These are phyloP conservation scores for Penicillium polonicum DNA, from an alignment of 2,329 filamentous ascomycete species.

Conservation along the genomic window DNA sequence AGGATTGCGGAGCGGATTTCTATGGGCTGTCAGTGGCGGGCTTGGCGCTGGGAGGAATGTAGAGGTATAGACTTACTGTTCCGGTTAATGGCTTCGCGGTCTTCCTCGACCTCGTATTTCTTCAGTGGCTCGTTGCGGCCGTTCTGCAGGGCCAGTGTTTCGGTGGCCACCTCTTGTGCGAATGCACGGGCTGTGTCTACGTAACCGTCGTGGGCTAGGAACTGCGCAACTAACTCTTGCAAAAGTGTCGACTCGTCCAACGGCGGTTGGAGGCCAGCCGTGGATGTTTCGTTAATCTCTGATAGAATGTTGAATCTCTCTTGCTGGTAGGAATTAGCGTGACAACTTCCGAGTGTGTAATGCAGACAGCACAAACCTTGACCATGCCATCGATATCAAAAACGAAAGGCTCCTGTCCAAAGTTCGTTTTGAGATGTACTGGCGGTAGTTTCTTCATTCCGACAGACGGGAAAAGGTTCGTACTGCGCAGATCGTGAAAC, in stretches of 20 bases:
- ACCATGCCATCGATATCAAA: constrained; percentile 90
- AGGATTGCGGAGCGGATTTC: constrained; percentile 84
- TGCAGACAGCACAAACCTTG: constrained; percentile 54
- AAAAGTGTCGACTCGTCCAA: constrained; percentile 75
- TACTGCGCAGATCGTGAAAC: constrained; percentile 46
- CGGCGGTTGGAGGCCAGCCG: constrained; percentile 61
- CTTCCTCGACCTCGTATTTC: constrained; percentile 70
- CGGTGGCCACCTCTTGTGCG: constrained; percentile 72
- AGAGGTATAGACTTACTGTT: constrained; percentile 63
- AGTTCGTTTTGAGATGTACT: constrained; percentile 60
- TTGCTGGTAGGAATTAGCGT: constrained; percentile 44
- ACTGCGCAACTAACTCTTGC: constrained; percentile 81
- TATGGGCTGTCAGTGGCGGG: constrained; percentile 37
- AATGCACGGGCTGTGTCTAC: constrained; percentile 90
- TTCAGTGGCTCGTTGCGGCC: constrained; percentile 53
- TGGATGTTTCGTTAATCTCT: constrained; percentile 60
- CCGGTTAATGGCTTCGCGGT: constrained; percentile 80
- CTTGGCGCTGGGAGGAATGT: background rate
- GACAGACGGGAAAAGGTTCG: constrained; percentile 55
- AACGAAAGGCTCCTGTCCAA: constrained; percentile 71
- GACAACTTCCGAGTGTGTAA: background rate
- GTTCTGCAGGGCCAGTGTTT: constrained; percentile 68
- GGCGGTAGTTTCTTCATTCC: constrained; percentile 64
- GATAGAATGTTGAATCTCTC: constrained; percentile 60
- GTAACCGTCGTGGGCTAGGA: constrained; percentile 91